Evolutionary conservation across 345 rosid species (phyloP), one percentile per base, ranked within the genome.

Genomic region (Euphorbia peplus): DNA sequence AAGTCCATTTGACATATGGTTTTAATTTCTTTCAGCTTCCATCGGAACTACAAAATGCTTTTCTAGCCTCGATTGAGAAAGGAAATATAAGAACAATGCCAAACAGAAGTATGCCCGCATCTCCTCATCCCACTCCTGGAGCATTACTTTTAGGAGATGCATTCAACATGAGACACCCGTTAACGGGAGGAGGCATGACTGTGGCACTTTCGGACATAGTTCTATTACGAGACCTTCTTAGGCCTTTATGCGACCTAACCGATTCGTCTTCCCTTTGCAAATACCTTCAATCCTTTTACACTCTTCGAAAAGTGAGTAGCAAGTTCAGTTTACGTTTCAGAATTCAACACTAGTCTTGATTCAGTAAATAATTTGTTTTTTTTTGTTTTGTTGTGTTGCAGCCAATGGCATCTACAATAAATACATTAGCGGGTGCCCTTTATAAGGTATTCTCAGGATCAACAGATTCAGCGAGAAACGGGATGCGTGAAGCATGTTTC

Each of bases 151-250:
- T n/a, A n/a, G n/a, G n/a, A n/a, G n/a, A n/a, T n/a, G n/a, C n/a
- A n/a, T n/a, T n/a, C n/a, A n/a, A n/a, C n/a, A n/a, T n/a, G n/a
- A n/a, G n/a, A n/a, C n/a, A n/a, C n/a, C n/a, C n/a, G n/a, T n/a
- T 4, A 22, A 83, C 89, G 2, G 89, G 89, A 15, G 89, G 87
- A 56, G 89, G 89, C 70, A 85, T 85, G 89, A 83, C 89, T 12
- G 87, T 83, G 53, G 86, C 83, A 41, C 70, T 86, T 18, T 82
- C 88, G 0, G 90, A 83, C 63, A 79, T 86, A 41, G 86, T 79
- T 72, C 63, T 86, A 8, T 74, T 82, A 25, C 75, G 86, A 5
- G 72, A 84, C 56, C 82, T 86, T 64, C 85, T 84, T 19, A 75
- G 62, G 67, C 86, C 83, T 66, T 67, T 86, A 30, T 66, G 4